Conservation (phyloP, 257 asterid genomes). For the Coffea eugenioides region DNA sequence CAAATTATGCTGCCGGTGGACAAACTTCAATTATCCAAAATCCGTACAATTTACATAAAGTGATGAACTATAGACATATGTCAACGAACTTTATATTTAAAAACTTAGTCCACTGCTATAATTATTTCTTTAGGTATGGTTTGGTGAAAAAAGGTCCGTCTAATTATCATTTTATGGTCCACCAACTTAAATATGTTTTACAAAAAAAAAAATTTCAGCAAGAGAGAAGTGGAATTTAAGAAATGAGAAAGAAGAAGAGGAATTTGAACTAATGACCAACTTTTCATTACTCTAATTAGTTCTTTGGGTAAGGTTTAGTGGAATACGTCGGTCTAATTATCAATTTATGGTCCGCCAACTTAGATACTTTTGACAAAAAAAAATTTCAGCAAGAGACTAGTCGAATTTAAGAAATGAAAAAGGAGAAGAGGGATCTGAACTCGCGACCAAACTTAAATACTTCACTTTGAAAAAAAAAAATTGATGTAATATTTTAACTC, state of each 20-base stretch:
- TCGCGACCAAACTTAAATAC: too few species aligned
- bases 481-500: too few species aligned
- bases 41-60: neutral
- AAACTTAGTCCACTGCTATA: neutral
- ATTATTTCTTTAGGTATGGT: constrained; percentile 6
- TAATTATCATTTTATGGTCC: constrained; percentile 17
- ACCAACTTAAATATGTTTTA: constrained; percentile 13
- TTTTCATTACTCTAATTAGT: neutral
- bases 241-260: too few species aligned
- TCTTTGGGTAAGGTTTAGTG: constrained; percentile 17
- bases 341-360: constrained; percentile 4
- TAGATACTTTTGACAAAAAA: neutral
- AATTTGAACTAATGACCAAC: too few species aligned
- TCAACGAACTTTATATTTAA: neutral
- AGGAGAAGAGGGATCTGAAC: too few species aligned
- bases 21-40: neutral
- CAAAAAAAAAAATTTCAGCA: neutral
- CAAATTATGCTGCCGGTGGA: neutral
- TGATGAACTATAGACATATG: neutral
- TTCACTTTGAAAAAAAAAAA: too few species aligned
- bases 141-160: constrained; percentile 23
- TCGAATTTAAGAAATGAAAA: too few species aligned
- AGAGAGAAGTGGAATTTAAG: too few species aligned
- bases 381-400: neutral
- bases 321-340: constrained; percentile 5